These are phyloP conservation scores for Porcisia deanei DNA, from an alignment of 208 protist species.

Conservation along the genomic window DNA sequence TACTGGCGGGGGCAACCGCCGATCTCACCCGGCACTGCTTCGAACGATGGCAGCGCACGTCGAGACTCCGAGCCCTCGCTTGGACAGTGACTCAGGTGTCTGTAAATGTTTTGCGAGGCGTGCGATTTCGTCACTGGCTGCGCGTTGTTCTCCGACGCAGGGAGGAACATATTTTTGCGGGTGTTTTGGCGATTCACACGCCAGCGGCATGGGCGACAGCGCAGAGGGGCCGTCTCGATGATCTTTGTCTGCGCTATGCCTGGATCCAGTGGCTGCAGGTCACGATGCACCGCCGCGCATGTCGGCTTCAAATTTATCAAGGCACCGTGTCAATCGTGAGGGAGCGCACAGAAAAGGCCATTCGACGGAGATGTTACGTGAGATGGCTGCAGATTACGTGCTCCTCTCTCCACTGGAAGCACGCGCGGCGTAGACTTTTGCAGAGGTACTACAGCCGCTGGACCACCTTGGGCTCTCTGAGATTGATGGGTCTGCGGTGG, in stretches of 20 bases:
- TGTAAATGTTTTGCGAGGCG: background rate
- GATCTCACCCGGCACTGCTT: background rate
- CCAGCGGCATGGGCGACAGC: conserved; percentile 3
- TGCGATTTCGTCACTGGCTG: conserved; percentile 3
- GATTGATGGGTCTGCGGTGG: background rate
- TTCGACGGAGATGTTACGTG: conserved; percentile 1
- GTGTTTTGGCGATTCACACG: conserved; percentile 5
- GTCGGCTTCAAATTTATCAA: conserved; percentile 18
- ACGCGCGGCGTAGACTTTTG: background rate
- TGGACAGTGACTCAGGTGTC: background rate
- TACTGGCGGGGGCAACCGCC: background rate
- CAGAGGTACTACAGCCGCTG: conserved; percentile 7
- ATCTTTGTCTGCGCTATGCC: conserved; percentile 6
- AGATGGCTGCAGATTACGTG: conserved; percentile 23
- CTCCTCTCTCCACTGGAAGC: conserved; percentile 6
- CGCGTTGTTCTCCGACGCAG: background rate
- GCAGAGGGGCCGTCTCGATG: background rate
- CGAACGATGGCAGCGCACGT: conserved; percentile 8
- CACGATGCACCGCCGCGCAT: conserved; percentile 17
- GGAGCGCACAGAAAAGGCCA: background rate
- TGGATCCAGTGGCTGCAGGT: conserved; percentile 43
- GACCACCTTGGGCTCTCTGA: background rate
- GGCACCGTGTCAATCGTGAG: background rate
- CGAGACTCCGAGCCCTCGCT: background rate
- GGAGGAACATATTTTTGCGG: background rate